Conservation (phyloP, 225 moss, liverwort and hornwort species). For the Pleurozium schreberi region DNA sequence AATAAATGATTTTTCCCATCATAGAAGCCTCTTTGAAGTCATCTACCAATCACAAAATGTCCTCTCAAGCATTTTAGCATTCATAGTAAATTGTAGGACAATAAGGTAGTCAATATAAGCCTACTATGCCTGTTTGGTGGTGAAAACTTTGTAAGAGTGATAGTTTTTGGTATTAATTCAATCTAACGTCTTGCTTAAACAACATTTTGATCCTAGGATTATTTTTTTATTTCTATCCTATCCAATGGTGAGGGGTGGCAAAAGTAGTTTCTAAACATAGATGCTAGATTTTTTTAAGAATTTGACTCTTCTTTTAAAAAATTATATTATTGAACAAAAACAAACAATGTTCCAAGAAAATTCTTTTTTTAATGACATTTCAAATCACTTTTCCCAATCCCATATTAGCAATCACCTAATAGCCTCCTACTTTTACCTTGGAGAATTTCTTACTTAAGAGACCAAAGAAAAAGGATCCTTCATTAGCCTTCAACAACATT, state of each 20-base stretch:
- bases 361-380: not conserved
- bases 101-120: not conserved
- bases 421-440: not conserved
- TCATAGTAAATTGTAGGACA: not conserved
- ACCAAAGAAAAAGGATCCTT: too few relatives aligned
- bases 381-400: not conserved
- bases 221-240: not conserved
- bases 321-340: not conserved
- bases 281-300: not conserved
- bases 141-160: not conserved
- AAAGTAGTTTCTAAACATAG: not conserved
- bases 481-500: not conserved
- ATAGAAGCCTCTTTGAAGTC: rapidly evolving
- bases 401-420: not conserved
- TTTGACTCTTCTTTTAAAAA: not conserved
- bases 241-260: rapidly evolving
- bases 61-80: rapidly evolving
- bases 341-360: not conserved
- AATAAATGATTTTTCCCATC: not conserved
- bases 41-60: not conserved
- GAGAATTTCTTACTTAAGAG: not conserved
- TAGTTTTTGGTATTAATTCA: not conserved
- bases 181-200: not conserved
- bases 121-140: not conserved
- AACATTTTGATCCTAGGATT: not conserved